Evolutionary conservation across 2,329 filamentous ascomycete genomes (phyloP).

Genomic region (Lachnellula cervina): DNA sequence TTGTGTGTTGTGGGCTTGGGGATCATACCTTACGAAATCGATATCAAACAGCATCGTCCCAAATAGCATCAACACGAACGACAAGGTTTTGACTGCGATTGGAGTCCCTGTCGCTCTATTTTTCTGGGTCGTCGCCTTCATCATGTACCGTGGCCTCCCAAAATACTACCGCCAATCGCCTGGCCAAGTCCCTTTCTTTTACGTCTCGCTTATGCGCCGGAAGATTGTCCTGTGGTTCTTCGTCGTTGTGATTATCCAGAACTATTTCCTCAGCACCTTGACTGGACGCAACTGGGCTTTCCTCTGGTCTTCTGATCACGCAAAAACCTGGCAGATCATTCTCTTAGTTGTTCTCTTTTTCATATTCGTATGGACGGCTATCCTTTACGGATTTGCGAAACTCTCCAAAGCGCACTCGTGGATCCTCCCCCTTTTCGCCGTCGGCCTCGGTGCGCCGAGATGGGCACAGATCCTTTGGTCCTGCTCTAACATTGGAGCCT

Average conservation of each 20-base stretch:
- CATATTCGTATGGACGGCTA: conserved; percentile 48
- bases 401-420: conserved; percentile 59
- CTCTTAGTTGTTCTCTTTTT: conserved; percentile 53
- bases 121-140: conserved; percentile 50
- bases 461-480: conserved; percentile 67
- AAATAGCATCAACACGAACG: not conserved
- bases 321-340: conserved; percentile 51
- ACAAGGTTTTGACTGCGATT: conserved; percentile 36
- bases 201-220: conserved; percentile 54
- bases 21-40: conserved; percentile 46
- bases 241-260: conserved; percentile 57
- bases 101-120: conserved; percentile 53
- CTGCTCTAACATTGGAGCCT: conserved; percentile 54
- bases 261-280: conserved; percentile 65
- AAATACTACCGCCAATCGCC: conserved; percentile 62
- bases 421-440: conserved; percentile 63
- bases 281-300: conserved; percentile 59
- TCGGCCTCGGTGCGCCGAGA: conserved; percentile 59
- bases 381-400: conserved; percentile 47
- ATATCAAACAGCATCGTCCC: conserved; percentile 37
- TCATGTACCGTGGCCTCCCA: conserved; percentile 58
- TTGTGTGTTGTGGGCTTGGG: conserved; percentile 64
- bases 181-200: conserved; percentile 61
- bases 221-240: conserved; percentile 67
- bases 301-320: conserved; percentile 32